Conservation (phyloP, 2,329 filamentous ascomycete species). For the Chrysoporthe puriensis region DNA sequence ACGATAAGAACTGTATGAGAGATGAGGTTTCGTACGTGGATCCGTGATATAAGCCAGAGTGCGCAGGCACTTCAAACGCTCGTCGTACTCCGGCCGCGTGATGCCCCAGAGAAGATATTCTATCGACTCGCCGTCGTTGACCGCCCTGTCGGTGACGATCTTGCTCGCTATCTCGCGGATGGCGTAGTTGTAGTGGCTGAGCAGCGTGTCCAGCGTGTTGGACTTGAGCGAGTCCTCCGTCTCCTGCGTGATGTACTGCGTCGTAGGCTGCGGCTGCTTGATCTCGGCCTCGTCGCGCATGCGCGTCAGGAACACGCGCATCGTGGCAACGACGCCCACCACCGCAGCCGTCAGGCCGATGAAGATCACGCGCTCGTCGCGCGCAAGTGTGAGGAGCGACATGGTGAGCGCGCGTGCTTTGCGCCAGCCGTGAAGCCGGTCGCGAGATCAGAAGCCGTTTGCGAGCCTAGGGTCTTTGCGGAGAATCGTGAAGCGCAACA, state of each 20-base stretch:
- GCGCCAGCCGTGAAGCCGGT: slow-evolving; percentile 21
- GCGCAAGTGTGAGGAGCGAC: slow-evolving; percentile 42
- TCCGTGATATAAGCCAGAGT: slow-evolving; percentile 61
- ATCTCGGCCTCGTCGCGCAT: slow-evolving; percentile 70
- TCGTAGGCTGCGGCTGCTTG: slow-evolving; percentile 64
- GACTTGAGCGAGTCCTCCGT: slow-evolving; percentile 73
- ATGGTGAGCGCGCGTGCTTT: slow-evolving; percentile 20
- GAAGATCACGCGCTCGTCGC: slow-evolving; percentile 59
- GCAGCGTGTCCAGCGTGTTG: slow-evolving; percentile 68
- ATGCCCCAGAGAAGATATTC: slow-evolving; percentile 60
- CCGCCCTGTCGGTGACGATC: slow-evolving; percentile 59
- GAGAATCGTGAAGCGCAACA: neutral
- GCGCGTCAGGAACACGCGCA: slow-evolving; percentile 61
- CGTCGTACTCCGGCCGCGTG: slow-evolving; percentile 60
- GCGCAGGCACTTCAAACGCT: slow-evolving; percentile 59
- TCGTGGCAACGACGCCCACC: slow-evolving; percentile 59
- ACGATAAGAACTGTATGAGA: neutral
- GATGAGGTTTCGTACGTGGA: slow-evolving; percentile 42
- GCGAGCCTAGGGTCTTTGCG: neutral
- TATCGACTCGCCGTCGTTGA: slow-evolving; percentile 60
- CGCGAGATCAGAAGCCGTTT: neutral
- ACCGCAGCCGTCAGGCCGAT: slow-evolving; percentile 60
- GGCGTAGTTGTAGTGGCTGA: slow-evolving; percentile 72
- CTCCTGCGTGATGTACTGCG: slow-evolving; percentile 74
- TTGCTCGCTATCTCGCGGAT: slow-evolving; percentile 70